A percentile compares a stretch with the other conserved stretches of the same genome.
phyloP scores from a whole-genome alignment of 2,329 filamentous ascomycete genomes.

The Exophiala lecanii-corni region DNA sequence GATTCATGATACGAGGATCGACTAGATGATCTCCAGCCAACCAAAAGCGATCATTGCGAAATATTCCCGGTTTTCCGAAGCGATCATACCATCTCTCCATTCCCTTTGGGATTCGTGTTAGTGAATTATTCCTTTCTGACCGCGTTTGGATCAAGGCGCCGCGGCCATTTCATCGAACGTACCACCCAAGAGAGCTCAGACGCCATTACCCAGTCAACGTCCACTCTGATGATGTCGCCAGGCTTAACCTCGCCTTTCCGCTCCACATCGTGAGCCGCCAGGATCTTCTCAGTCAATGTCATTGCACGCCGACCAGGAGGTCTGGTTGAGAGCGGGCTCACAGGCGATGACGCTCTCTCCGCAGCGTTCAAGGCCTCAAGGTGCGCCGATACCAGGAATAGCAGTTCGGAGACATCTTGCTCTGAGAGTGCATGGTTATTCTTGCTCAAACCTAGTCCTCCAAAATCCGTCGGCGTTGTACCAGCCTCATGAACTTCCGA shows the following conservation, averaged over 20 bases:
- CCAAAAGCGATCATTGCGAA: slow-evolving; percentile 48
- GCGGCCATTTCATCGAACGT: too few relatives aligned
- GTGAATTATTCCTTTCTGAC: background rate
- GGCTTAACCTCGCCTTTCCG: slow-evolving; percentile 34
- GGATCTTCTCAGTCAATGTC: slow-evolving; percentile 44
- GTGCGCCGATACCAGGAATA: slow-evolving; percentile 11
- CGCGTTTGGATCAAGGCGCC: too few relatives aligned
- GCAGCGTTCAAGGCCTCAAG: slow-evolving; percentile 13
- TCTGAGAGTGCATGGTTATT: background rate
- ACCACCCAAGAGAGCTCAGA: slow-evolving; percentile 40
- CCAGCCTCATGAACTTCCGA: background rate
- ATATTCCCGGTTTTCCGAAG: slow-evolving; percentile 41
- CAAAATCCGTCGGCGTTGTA: slow-evolving; percentile 8
- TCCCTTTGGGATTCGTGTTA: slow-evolving; percentile 23
- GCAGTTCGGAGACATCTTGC: slow-evolving; percentile 5
- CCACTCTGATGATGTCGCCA: slow-evolving; percentile 39
- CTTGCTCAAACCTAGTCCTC: slow-evolving; percentile 8
- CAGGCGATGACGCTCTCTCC: slow-evolving; percentile 1
- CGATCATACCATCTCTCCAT: slow-evolving; percentile 41
- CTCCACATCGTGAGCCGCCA: slow-evolving; percentile 39
- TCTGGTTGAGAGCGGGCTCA: background rate
- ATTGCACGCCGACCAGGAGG: slow-evolving; percentile 28
- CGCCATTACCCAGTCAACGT: slow-evolving; percentile 45
- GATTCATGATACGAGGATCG: slow-evolving; percentile 39
- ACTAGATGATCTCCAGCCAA: slow-evolving; percentile 48